These are phyloP conservation scores for Fusarium sp. DNA, from an alignment of 2,329 filamentous ascomycete genomes.

Conservation along the genomic window DNA sequence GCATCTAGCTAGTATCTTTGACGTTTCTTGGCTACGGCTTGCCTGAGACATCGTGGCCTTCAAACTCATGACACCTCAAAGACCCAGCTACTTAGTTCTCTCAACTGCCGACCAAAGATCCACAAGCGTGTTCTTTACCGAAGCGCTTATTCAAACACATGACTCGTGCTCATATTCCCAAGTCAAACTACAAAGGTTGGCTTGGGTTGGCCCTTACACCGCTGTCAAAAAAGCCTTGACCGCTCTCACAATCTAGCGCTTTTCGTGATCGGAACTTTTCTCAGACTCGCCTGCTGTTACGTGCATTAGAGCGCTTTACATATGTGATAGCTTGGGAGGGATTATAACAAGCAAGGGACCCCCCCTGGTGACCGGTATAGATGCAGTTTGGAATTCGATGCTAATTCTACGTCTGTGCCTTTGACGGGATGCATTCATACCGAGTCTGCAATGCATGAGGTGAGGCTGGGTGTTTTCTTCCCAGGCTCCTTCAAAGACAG, in stretches of 20 bases:
- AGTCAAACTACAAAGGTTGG: background rate
- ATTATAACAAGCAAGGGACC: constrained; percentile 15
- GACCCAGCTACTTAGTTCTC: constrained; percentile 2
- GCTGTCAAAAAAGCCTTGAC: constrained; percentile 24
- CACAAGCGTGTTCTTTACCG: constrained; percentile 21
- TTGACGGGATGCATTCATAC: constrained; percentile 28
- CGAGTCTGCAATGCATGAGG: constrained; percentile 16
- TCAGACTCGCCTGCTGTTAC: constrained; percentile 18
- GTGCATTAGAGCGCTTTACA: constrained; percentile 21
- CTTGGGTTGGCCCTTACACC: constrained; percentile 15
- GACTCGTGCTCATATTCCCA: constrained; percentile 25
- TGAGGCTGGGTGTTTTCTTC: constrained; percentile 13
- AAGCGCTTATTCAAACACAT: constrained; percentile 15
- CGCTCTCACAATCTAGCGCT: constrained; percentile 15
- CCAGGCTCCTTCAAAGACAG: background rate
- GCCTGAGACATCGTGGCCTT: background rate
- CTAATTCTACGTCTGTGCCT: constrained; percentile 21
- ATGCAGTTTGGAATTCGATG: constrained; percentile 26
- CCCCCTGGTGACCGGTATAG: constrained; percentile 10
- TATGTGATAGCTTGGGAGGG: constrained; percentile 9
- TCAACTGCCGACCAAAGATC: constrained; percentile 31
- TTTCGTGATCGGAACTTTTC: constrained; percentile 19
- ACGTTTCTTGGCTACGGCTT: constrained; percentile 3
- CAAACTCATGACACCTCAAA: background rate
- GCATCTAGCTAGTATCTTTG: constrained; percentile 15